phyloP scores from a whole-genome alignment of 2,329 filamentous ascomycete species.

The Chrysoporthe deuterocubensis region DNA sequence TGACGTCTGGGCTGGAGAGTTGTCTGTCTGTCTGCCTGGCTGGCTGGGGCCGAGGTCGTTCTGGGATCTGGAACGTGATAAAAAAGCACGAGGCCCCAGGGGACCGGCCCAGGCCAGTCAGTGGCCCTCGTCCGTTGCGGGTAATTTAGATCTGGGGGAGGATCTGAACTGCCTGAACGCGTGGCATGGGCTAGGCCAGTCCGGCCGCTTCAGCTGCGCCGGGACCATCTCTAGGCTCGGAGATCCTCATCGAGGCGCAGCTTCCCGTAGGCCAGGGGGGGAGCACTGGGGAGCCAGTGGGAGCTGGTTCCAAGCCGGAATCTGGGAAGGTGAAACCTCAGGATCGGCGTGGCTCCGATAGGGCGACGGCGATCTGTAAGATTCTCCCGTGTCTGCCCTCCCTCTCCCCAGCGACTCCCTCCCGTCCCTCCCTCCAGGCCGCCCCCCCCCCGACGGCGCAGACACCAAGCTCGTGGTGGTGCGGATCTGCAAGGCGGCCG shows the following conservation, averaged over 20 bases:
- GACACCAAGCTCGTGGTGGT: background rate
- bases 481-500: background rate
- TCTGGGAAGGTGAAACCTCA: background rate
- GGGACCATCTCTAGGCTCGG: background rate
- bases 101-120: too few relatives aligned
- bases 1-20: too few relatives aligned
- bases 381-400: too few relatives aligned
- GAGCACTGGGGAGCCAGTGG: too few relatives aligned
- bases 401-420: too few relatives aligned
- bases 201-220: background rate
- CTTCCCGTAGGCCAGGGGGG: constrained; percentile 1
- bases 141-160: background rate
- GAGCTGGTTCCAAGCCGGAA: background rate
- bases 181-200: background rate
- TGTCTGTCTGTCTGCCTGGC: too few relatives aligned
- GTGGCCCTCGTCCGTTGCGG: too few relatives aligned
- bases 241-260: constrained; percentile 1
- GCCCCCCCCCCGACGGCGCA: background rate
- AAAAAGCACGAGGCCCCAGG: too few relatives aligned
- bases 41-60: too few relatives aligned
- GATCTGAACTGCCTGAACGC: background rate
- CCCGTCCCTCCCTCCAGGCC: too few relatives aligned
- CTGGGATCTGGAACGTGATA: too few relatives aligned
- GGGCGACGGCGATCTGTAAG: background rate
- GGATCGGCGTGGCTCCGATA: background rate